Evolutionary conservation across 257 asterid species (phyloP).

Genomic region (Solanum chaucha): DNA sequence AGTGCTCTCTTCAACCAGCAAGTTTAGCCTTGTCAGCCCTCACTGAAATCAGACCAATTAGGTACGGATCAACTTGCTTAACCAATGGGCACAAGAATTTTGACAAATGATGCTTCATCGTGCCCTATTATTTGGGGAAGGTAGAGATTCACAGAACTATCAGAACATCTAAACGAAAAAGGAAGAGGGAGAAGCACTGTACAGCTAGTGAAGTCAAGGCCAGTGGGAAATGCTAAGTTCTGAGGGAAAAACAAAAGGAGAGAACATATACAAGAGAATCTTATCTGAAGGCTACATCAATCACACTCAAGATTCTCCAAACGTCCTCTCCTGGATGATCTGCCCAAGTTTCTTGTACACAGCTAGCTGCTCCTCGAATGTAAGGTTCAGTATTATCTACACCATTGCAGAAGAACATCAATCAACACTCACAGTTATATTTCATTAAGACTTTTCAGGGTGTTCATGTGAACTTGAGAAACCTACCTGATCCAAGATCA

Average conservation of each 20-base stretch:
- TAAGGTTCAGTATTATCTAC: slow-evolving; percentile 70
- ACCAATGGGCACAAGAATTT: neutral
- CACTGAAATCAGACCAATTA: neutral
- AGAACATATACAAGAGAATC: neutral
- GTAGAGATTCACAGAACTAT: neutral
- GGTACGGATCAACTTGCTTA: neutral
- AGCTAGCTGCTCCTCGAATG: slow-evolving; percentile 56
- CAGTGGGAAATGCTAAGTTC: neutral
- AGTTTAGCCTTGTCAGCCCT: neutral
- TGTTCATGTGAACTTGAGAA: neutral
- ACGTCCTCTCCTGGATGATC: slow-evolving; percentile 51
- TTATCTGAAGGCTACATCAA: neutral
- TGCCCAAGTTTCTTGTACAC: slow-evolving; percentile 50
- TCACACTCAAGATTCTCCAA: slow-evolving; percentile 37
- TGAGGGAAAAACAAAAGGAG: neutral
- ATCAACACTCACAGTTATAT: neutral
- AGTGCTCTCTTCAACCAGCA: neutral
- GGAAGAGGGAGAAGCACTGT: neutral
- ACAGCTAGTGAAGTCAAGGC: neutral
- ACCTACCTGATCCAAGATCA: slow-evolving; percentile 64
- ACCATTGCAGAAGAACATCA: neutral
- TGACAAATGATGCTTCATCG: neutral
- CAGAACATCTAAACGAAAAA: neutral
- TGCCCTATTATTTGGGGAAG: neutral
- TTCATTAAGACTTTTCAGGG: neutral